Conservation (phyloP, 495 filamentous ascomycete species). For the Annulohypoxylon moriforme region DNA sequence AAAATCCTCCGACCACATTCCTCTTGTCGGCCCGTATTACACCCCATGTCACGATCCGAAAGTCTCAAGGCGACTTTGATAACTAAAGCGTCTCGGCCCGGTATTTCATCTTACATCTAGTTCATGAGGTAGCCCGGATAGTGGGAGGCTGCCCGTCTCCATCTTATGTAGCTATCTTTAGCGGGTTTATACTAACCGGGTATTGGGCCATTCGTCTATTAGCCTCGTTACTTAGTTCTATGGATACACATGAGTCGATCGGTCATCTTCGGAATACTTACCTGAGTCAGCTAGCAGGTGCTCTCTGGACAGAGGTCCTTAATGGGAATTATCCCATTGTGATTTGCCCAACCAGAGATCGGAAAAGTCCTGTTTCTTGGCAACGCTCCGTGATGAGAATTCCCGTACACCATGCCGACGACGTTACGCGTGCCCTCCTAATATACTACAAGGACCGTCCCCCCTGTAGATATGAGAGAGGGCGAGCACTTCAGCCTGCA, state of each 20-base stretch:
- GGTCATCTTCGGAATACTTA: background rate
- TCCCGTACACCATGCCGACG: background rate
- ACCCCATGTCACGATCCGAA: constrained; percentile 15
- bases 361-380: constrained; percentile 12
- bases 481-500: constrained; percentile 13
- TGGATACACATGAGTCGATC: constrained; percentile 7
- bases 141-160: constrained; percentile 1
- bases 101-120: constrained; percentile 17
- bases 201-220: constrained; percentile 9
- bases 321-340: background rate
- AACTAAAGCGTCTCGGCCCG: constrained; percentile 27
- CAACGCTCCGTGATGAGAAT: constrained; percentile 2
- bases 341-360: constrained; percentile 1
- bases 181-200: background rate
- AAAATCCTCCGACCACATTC: constrained; percentile 6
- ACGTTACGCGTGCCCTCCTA: constrained; percentile 3
- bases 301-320: background rate
- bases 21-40: constrained; percentile 32
- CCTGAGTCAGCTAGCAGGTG: background rate
- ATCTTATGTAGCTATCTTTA: background rate
- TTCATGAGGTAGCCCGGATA: constrained; percentile 16
- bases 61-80: background rate
- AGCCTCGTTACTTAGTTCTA: background rate
- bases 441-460: background rate
- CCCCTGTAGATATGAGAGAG: background rate